Evolutionary conservation across 176 grass and related monocot genomes (phyloP).

Genomic region (Musa acuminata): DNA sequence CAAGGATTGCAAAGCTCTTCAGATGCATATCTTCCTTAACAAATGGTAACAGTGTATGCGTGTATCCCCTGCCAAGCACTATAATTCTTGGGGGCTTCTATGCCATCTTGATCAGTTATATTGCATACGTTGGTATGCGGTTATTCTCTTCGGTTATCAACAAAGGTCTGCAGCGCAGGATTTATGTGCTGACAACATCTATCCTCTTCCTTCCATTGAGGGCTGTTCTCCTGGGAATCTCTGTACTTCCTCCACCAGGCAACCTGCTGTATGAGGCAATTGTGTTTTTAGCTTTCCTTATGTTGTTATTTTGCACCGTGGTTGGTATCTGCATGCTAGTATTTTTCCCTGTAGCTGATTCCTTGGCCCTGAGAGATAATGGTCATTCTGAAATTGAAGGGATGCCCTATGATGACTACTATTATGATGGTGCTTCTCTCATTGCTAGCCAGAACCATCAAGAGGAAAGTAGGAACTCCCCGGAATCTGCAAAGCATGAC

Average conservation of each 20-base stretch:
- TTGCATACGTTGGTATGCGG: conserved; percentile 51
- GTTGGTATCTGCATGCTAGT: conserved; percentile 70
- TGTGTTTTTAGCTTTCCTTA: conserved; percentile 70
- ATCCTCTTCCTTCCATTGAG: conserved; percentile 55
- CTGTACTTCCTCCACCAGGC: conserved; percentile 55
- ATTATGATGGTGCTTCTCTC: conserved; percentile 31
- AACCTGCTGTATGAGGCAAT: conserved; percentile 49
- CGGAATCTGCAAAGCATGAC: conserved; percentile 54
- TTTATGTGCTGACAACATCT: conserved; percentile 67
- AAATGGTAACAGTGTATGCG: conserved; percentile 40
- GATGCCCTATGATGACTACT: conserved; percentile 26
- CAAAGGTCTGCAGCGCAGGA: conserved; percentile 64
- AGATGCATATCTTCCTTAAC: conserved; percentile 30
- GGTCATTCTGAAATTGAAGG: conserved; percentile 48
- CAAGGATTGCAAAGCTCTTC: conserved; percentile 40
- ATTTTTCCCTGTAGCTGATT: conserved; percentile 77
- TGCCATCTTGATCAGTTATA: conserved; percentile 52
- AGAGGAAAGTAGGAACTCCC: conserved; percentile 57
- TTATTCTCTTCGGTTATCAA: conserved; percentile 80
- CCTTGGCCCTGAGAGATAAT: conserved; percentile 45
- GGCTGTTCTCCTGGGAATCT: conserved; percentile 53
- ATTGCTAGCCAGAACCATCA: conserved; percentile 57
- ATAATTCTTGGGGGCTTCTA: conserved; percentile 76
- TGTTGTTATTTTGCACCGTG: conserved; percentile 60
- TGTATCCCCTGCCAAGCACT: conserved; percentile 75